Evolutionary conservation across 2,329 filamentous ascomycete species (phyloP).

Genomic region (Ophiostoma populinum): DNA sequence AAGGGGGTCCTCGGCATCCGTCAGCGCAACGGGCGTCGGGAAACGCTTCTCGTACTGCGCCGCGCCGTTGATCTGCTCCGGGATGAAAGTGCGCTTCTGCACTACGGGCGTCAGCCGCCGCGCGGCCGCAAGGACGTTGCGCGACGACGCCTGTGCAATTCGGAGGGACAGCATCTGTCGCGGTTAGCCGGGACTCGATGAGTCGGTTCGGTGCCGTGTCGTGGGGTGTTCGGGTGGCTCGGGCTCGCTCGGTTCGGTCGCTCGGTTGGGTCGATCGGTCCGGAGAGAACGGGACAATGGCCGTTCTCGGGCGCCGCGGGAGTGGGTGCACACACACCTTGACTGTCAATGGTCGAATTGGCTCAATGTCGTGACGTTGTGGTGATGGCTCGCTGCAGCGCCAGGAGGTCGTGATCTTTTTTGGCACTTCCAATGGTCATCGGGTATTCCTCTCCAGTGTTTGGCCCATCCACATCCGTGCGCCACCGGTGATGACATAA

Average conservation of each 20-base stretch:
- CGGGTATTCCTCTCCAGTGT: constrained; percentile 11
- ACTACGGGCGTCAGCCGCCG: constrained; percentile 27
- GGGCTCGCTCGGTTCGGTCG: too few species aligned
- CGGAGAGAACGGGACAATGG: neutral
- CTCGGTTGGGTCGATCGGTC: too few species aligned
- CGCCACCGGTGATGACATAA: neutral
- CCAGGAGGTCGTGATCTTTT: constrained; percentile 5
- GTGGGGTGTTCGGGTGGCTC: too few species aligned
- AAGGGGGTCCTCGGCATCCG: constrained; percentile 45
- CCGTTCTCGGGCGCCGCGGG: neutral
- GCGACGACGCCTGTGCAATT: constrained; percentile 27
- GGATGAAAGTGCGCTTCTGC: constrained; percentile 41
- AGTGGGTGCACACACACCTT: constrained; percentile 7
- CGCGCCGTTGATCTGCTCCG: constrained; percentile 29
- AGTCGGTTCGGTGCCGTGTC: too few species aligned
- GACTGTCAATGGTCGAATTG: constrained; percentile 7
- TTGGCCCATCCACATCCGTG: constrained; percentile 9
- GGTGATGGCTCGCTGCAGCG: constrained; percentile 1
- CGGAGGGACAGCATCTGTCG: constrained; percentile 45
- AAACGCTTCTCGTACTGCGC: constrained; percentile 31
- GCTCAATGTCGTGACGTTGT: constrained; percentile 2
- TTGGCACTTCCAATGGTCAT: constrained; percentile 7
- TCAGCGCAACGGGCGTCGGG: constrained; percentile 28
- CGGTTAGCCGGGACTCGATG: too few species aligned
- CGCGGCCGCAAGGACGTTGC: constrained; percentile 27